phyloP scores from a whole-genome alignment of 1,284 basidiomycete species.

The Vanrija sp. region DNA sequence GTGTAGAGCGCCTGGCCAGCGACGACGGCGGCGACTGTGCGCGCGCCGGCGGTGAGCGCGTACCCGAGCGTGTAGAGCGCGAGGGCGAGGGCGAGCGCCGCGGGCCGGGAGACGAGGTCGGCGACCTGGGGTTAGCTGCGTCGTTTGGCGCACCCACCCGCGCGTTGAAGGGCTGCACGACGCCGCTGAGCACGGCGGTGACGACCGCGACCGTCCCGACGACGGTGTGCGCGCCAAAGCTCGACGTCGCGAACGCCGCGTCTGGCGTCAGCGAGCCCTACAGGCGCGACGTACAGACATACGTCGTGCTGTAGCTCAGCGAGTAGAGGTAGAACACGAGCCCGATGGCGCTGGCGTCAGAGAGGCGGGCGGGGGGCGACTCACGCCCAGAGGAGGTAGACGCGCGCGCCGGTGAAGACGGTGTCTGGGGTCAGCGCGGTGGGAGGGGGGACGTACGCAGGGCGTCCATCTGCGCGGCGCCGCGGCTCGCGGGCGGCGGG shows the following conservation, averaged over 20 bases:
- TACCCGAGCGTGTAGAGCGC: slow-evolving; percentile 39
- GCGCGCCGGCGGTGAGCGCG: slow-evolving; percentile 27
- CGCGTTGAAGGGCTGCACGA: slow-evolving; percentile 42
- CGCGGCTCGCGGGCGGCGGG: too few species aligned
- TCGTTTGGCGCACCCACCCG: slow-evolving; percentile 24
- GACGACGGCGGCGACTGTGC: slow-evolving; percentile 29
- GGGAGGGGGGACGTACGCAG: too few species aligned
- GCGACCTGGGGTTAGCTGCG: slow-evolving; percentile 9
- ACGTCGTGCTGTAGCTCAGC: slow-evolving; percentile 23
- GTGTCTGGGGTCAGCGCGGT: too few species aligned
- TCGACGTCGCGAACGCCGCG: slow-evolving; percentile 34
- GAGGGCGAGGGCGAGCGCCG: slow-evolving; percentile 22
- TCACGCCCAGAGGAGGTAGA: slow-evolving; percentile 25
- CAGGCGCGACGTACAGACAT: too few species aligned
- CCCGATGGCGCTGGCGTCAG: too few species aligned
- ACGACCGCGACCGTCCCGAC: slow-evolving; percentile 36
- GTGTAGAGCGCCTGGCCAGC: slow-evolving; percentile 38
- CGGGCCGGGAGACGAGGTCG: slow-evolving; percentile 29
- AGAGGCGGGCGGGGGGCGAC: neutral
- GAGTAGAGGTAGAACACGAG: slow-evolving; percentile 28
- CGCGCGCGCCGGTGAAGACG: too few species aligned
- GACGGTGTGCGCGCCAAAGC: slow-evolving; percentile 35
- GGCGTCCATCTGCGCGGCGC: too few species aligned
- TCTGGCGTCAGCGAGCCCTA: slow-evolving; percentile 14
- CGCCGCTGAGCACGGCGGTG: slow-evolving; percentile 34